Conservation (phyloP, 768 basidiomycete species). For the Lactarius deliciosus region DNA sequence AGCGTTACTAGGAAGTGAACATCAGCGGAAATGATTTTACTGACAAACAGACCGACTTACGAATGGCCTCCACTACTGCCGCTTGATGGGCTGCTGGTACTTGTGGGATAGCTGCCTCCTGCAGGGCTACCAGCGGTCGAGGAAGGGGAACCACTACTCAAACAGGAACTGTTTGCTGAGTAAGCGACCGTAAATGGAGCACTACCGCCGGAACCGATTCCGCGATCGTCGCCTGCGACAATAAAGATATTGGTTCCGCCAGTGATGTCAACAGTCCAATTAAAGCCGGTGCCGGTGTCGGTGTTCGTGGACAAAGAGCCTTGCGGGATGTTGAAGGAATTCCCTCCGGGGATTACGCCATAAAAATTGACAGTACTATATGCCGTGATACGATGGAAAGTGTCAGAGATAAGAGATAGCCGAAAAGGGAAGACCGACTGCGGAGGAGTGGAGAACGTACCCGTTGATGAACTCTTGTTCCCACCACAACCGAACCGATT, state of each 20-base stretch:
- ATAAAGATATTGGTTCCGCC: slow-evolving; percentile 66
- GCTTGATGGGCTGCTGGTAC: slow-evolving; percentile 39
- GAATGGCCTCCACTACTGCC: slow-evolving; percentile 30
- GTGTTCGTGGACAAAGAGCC: slow-evolving; percentile 44
- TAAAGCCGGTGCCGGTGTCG: slow-evolving; percentile 59
- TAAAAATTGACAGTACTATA: slow-evolving; percentile 58
- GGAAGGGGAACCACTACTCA: slow-evolving; percentile 62
- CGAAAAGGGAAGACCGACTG: not conserved
- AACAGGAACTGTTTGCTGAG: slow-evolving; percentile 54
- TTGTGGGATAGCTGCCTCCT: slow-evolving; percentile 69
- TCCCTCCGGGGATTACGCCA: slow-evolving; percentile 77
- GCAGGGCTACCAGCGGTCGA: slow-evolving; percentile 77
- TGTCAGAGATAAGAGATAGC: slow-evolving; percentile 3
- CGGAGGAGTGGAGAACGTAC: slow-evolving; percentile 37
- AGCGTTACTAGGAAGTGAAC: not conserved
- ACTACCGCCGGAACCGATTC: slow-evolving; percentile 70
- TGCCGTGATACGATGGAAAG: slow-evolving; percentile 1
- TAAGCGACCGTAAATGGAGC: slow-evolving; percentile 52
- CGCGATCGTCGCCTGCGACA: slow-evolving; percentile 64
- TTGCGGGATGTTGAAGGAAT: slow-evolving; percentile 66
- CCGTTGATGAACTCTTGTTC: slow-evolving; percentile 50
- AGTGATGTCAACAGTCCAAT: slow-evolving; percentile 64
- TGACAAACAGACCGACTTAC: slow-evolving; percentile 10
- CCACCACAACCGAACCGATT: slow-evolving; percentile 66
- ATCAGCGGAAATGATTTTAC: not conserved